These are phyloP conservation scores for Microcos paniculata DNA, from an alignment of 345 rosid genomes.

Conservation along the genomic window DNA sequence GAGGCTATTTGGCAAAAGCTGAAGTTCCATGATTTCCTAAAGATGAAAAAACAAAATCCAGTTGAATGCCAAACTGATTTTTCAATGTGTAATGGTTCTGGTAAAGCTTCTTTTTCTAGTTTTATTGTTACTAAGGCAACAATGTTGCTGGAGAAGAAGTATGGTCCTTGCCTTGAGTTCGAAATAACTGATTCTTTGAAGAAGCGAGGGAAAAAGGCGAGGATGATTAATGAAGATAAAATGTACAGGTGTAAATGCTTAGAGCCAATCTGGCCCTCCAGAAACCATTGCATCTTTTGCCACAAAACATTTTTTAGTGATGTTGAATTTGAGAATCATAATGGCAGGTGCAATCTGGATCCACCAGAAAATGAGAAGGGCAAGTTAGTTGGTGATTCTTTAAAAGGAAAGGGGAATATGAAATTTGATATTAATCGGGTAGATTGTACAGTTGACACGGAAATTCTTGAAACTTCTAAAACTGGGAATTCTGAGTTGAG, in stretches of 20 bases:
- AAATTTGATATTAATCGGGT: constrained; percentile 29
- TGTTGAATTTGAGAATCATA: constrained; percentile 60
- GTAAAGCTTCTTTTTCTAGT: constrained; percentile 28
- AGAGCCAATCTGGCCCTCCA: constrained; percentile 78
- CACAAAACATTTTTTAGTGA: constrained; percentile 63
- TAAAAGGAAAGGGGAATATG: constrained; percentile 43
- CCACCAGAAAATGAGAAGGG: constrained; percentile 41
- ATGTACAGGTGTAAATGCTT: constrained; percentile 77
- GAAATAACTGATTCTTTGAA: constrained; percentile 38
- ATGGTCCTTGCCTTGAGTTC: constrained; percentile 52
- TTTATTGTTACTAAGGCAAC: constrained; percentile 68
- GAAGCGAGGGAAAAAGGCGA: constrained; percentile 54
- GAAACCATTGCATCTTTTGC: constrained; percentile 77
- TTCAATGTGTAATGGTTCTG: constrained; percentile 19
- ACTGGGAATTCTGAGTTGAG: constrained; percentile 35
- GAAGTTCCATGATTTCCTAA: constrained; percentile 49
- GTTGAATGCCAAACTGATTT: constrained; percentile 27
- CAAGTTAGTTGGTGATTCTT: constrained; percentile 39
- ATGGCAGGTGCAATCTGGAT: constrained; percentile 49
- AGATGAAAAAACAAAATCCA: constrained; percentile 29
- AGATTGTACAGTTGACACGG: constrained; percentile 35
- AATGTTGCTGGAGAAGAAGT: constrained; percentile 61
- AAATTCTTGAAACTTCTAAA: constrained; percentile 34
- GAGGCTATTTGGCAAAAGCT: constrained; percentile 68
- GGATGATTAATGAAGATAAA: constrained; percentile 46